Conservation (phyloP, 495 filamentous ascomycete genomes). For the Penicillium paxilli region DNA sequence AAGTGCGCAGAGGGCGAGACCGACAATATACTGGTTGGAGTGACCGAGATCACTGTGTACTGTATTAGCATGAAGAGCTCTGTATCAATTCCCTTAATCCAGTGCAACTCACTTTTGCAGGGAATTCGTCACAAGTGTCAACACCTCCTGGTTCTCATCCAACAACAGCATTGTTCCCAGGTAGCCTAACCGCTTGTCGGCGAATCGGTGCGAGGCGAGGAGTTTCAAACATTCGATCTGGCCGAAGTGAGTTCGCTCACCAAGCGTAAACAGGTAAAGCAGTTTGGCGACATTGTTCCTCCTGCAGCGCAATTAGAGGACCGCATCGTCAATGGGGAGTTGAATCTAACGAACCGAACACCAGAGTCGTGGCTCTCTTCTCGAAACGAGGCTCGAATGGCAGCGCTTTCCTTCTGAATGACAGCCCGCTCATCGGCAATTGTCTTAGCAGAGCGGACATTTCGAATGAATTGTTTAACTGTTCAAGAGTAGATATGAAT, state of each 20-base stretch:
- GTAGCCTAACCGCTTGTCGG: slow-evolving; percentile 95
- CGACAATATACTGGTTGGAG: slow-evolving; percentile 98
- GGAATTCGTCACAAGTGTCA: slow-evolving; percentile 96
- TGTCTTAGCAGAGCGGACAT: slow-evolving; percentile 96
- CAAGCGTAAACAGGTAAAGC: slow-evolving; percentile 97
- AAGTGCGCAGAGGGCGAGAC: slow-evolving; percentile 89
- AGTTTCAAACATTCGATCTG: slow-evolving; percentile 99
- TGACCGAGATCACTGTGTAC: slow-evolving; percentile 81
- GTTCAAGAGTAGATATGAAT: slow-evolving; percentile 14
- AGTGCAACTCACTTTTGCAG: slow-evolving; percentile 75
- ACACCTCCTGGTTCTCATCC: slow-evolving; percentile 97
- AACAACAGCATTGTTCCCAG: slow-evolving; percentile 93
- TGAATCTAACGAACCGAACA: slow-evolving; percentile 65
- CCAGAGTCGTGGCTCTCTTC: slow-evolving; percentile 93
- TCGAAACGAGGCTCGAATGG: slow-evolving; percentile 93
- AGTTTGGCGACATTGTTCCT: slow-evolving; percentile 99
- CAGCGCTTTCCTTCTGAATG: slow-evolving; percentile 97
- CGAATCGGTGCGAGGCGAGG: slow-evolving; percentile 93
- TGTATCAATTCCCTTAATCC: not conserved
- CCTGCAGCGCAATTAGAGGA: slow-evolving; percentile 50
- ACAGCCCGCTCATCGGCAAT: slow-evolving; percentile 98
- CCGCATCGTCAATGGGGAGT: slow-evolving; percentile 6
- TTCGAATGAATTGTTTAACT: slow-evolving; percentile 99
- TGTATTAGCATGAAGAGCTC: slow-evolving; percentile 14
- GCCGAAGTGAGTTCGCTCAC: slow-evolving; percentile 96